These are phyloP conservation scores for Metschnikowia lachancei DNA, from an alignment of 805 yeast species.

Conservation along the genomic window DNA sequence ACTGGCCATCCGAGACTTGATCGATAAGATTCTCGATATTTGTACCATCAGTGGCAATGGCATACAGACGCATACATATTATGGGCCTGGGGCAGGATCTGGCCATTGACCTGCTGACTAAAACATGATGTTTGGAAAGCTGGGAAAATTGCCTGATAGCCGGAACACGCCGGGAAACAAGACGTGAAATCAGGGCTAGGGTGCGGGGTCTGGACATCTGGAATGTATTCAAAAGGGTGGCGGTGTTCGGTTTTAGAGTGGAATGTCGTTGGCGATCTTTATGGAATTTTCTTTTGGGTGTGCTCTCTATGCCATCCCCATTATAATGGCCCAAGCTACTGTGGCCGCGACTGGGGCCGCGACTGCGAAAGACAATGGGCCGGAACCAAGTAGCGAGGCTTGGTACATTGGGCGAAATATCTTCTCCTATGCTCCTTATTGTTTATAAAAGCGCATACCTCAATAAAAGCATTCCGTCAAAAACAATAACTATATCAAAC, in stretches of 20 bases:
- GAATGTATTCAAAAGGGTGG: not conserved
- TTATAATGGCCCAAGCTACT: not conserved
- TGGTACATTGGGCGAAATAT: too few species aligned
- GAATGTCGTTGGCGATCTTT: not conserved
- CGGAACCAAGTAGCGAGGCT: not conserved
- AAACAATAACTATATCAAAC: not conserved
- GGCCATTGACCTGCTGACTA: not conserved
- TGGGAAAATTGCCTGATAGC: not conserved
- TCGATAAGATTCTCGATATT: constrained; percentile 52
- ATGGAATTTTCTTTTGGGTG: not conserved
- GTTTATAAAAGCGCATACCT: not conserved
- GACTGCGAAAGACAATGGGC: constrained; percentile 3
- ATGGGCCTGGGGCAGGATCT: not conserved
- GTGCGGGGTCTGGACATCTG: not conserved
- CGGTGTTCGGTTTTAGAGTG: not conserved
- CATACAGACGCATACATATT: constrained; percentile 12
- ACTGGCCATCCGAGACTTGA: constrained; percentile 48
- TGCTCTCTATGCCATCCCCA: constrained; percentile 1
- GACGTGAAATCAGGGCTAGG: not conserved
- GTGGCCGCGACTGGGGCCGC: constrained; percentile 2
- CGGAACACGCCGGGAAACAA: not conserved
- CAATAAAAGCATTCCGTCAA: not conserved
- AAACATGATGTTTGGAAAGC: not conserved
- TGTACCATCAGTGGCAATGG: constrained; percentile 50
- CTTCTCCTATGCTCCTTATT: too few species aligned